Evolutionary conservation across 2,329 filamentous ascomycete genomes (phyloP).

Genomic region (Fusarium napiforme): DNA sequence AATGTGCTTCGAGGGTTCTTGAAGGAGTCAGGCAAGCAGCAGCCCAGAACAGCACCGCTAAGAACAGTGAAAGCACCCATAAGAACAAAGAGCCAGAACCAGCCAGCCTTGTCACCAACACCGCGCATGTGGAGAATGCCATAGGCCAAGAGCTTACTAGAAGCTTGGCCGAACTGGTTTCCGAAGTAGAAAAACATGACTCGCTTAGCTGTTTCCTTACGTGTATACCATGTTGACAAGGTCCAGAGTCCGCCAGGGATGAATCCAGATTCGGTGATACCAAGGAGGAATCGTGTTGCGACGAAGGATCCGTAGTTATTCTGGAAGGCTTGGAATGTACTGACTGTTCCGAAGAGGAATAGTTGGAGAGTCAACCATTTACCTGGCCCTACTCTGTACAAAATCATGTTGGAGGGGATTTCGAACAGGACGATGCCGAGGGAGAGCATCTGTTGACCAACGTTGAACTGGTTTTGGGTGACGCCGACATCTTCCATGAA

Average conservation of each 20-base stretch:
- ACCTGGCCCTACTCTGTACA: constrained; percentile 54
- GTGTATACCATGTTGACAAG: constrained; percentile 66
- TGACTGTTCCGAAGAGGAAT: constrained; percentile 64
- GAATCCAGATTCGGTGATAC: constrained; percentile 64
- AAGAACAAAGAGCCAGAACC: constrained; percentile 66
- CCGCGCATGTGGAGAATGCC: constrained; percentile 62
- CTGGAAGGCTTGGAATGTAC: constrained; percentile 65
- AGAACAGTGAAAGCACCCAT: constrained; percentile 65
- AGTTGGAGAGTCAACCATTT: constrained; percentile 65
- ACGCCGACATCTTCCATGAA: constrained; percentile 62
- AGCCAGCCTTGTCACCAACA: constrained; percentile 59
- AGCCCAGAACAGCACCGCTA: constrained; percentile 54
- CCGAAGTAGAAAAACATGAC: constrained; percentile 67
- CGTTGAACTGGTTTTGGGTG: constrained; percentile 62
- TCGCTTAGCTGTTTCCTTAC: constrained; percentile 61
- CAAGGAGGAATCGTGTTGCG: constrained; percentile 62
- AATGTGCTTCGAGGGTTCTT: constrained; percentile 56
- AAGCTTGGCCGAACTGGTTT: constrained; percentile 60
- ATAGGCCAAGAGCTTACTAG: constrained; percentile 54
- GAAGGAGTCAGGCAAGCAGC: constrained; percentile 58
- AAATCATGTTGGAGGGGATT: constrained; percentile 52
- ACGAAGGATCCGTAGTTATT: constrained; percentile 59
- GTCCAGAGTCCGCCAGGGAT: constrained; percentile 64
- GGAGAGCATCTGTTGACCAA: constrained; percentile 62
- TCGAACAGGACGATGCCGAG: constrained; percentile 61